Base-by-base conservation (phyloP, 257 asterid genomes). In the Scutellaria minor region DNA sequence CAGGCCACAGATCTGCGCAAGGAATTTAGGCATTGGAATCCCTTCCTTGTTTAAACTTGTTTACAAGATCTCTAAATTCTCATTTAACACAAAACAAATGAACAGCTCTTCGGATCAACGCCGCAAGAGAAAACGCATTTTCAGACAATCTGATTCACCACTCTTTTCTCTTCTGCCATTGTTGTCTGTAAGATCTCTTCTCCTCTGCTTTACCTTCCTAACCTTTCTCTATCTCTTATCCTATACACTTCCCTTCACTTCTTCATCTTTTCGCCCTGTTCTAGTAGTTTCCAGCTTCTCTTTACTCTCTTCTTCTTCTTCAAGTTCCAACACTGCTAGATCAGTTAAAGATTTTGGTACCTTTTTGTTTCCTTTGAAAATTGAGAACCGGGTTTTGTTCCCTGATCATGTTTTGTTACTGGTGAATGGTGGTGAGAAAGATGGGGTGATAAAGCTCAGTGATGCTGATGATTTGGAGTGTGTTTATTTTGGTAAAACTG, bases 321-420 rank as follows among this genome's bases (percentile, higher is more conserved):
- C 86, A 13, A 62, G 55, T 50, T 46, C 79, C 1, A 68, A 62
- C 53, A 48, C 83, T 54, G 80, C 68, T n/a, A 63, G 83, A 52
- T 68, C 91, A 22, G 79, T 79, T 65, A 77, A 74, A 56, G 85
- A 77, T 78, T 82, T 84, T 74, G 75, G 73, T 42, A 58, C 75
- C 44, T 71, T 79, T n/a, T 45, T 63, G 6, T 64, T 77, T 20
- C 88, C 83, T 0, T 71, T 84, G 80, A 76, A 66, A 70, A 70
- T 88, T 1, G 92, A 92, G 84, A 85, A 84, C 81, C 61, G 92
- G 82, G 90, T 95, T 78, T 69, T 87, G 78, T 85, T 92, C 68
- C 94, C 97, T 47, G 98, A 95, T 74, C 97, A 95, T 73, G 78
- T 95, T 14, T 79, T 92, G 62, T 57, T 95, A 63, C 39, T 92